Evolutionary conservation across 768 basidiomycete species (phyloP), one percentile per base, ranked within the genome.

Genomic region (Dentipellis sp.): DNA sequence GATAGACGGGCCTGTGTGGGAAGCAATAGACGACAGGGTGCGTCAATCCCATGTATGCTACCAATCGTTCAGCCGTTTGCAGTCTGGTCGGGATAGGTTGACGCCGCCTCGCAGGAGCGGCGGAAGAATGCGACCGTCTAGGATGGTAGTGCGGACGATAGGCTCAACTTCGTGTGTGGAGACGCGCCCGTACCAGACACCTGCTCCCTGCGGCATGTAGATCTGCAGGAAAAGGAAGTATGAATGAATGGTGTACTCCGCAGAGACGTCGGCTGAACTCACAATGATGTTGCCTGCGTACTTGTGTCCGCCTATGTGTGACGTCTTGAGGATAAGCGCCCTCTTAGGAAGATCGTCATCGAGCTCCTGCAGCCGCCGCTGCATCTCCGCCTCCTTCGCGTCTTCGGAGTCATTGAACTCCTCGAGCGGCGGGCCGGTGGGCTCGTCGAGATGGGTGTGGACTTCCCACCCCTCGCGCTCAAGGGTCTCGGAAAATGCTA

Each of bases 111-210:
- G 82, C 47, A 98, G 76, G 16, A 98, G 77, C 12, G 87, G 80
- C 0, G 93, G 88, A 14, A 98, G 77, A 52, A 99, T 79, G 64
- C 84, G 79, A 2, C 95, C 95, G 17, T 80, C 76, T 55, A 94
- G 76, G 59, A 99, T 83, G 16, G 95, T 99, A 62, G 91, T 86
- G 61, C 83, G 79, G 49, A 94, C 91, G 55, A 94, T 84, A 5
- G 85, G 80, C 57, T 87, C 84, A 50, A 94, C 88, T 65, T 95
- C 89, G 66, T 92, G 87, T 8, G 94, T 85, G 22, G 88, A 87
- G 6, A 97, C 93, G 22, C 95, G 84, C 19, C 95, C 95, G 64
- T 97, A 97, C 86, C 93, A 97, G 29, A 97, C 78, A 39, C 84
- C 83, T 21, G 88, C 80, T 19, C 94, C 94, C 56, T 83, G 79